phyloP scores from a whole-genome alignment of 1,284 basidiomycete genomes.

The Lignosus rhinocerotis region DNA sequence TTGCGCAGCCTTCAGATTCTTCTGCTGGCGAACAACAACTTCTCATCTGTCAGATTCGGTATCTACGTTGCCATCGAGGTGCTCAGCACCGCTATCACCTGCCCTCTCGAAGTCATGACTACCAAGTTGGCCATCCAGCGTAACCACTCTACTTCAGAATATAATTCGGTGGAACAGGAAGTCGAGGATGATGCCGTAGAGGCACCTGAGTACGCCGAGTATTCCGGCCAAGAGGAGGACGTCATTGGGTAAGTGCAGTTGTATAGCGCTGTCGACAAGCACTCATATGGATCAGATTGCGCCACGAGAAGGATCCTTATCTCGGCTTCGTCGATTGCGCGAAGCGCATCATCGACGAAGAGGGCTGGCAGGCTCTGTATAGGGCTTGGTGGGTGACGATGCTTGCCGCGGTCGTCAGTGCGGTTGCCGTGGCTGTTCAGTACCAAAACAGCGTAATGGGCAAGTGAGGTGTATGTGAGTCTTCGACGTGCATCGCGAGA shows the following conservation, averaged over 20 bases:
- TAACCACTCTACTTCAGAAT: conserved; percentile 74
- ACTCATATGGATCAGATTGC: conserved; percentile 47
- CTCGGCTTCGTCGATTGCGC: conserved; percentile 75
- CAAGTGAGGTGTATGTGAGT: not conserved
- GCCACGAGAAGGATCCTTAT: conserved; percentile 88
- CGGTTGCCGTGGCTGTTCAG: conserved; percentile 38
- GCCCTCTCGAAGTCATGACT: conserved; percentile 82
- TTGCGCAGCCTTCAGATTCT: conserved; percentile 65
- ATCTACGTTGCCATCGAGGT: conserved; percentile 66
- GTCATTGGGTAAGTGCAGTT: conserved; percentile 71
- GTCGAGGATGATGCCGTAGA: conserved; percentile 68
- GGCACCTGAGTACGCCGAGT: conserved; percentile 64
- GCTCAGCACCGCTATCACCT: conserved; percentile 63
- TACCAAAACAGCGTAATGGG: conserved; percentile 1
- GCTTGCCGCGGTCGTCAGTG: conserved; percentile 61
- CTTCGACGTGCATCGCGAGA: not conserved
- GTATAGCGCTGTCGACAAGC: not conserved
- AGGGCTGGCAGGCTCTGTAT: conserved; percentile 77
- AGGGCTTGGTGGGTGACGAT: conserved; percentile 89
- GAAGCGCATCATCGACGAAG: conserved; percentile 81
- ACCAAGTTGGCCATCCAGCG: conserved; percentile 84
- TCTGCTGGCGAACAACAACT: conserved; percentile 51
- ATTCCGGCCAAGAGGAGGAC: conserved; percentile 79
- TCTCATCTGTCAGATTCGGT: conserved; percentile 47
- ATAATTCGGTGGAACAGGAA: conserved; percentile 71